Conservation (phyloP, 306 rosid species). For the Gleditsia sinensis region DNA sequence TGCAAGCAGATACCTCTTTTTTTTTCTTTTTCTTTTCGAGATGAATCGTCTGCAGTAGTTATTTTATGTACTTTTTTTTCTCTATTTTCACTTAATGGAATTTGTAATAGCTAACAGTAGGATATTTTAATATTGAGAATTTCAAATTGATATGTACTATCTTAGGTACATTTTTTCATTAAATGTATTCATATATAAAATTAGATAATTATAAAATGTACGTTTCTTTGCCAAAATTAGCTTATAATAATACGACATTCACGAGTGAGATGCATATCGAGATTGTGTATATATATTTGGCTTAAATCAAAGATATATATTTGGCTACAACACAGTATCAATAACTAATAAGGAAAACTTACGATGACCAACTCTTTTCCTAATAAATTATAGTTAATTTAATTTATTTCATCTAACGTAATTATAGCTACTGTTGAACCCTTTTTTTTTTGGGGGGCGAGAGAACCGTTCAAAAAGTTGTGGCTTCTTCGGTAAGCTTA, state of each 20-base stretch:
- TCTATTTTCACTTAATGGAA: neutral
- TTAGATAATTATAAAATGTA: neutral
- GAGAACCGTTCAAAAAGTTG: neutral
- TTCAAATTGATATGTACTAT: neutral
- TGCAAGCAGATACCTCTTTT: too few relatives aligned
- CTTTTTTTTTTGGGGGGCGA: neutral
- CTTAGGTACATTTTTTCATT: neutral
- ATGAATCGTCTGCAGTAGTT: neutral
- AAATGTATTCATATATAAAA: neutral
- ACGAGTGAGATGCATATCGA: too few relatives aligned
- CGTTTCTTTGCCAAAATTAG: neutral
- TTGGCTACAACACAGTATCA: too few relatives aligned
- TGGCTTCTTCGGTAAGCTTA: constrained; percentile 44
- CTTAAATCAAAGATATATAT: too few relatives aligned
- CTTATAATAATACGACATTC: neutral
- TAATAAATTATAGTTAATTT: too few relatives aligned
- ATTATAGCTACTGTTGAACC: neutral
- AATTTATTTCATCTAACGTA: too few relatives aligned
- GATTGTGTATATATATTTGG: too few relatives aligned
- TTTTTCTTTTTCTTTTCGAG: neutral
- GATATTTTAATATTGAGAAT: neutral
- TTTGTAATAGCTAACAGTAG: neutral
- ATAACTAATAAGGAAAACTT: neutral
- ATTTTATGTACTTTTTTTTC: neutral
- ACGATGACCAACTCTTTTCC: neutral